Evolutionary conservation across 2,329 filamentous ascomycete genomes (phyloP), one percentile per base, ranked within the genome.

Genomic region (Epichloe amarillans): DNA sequence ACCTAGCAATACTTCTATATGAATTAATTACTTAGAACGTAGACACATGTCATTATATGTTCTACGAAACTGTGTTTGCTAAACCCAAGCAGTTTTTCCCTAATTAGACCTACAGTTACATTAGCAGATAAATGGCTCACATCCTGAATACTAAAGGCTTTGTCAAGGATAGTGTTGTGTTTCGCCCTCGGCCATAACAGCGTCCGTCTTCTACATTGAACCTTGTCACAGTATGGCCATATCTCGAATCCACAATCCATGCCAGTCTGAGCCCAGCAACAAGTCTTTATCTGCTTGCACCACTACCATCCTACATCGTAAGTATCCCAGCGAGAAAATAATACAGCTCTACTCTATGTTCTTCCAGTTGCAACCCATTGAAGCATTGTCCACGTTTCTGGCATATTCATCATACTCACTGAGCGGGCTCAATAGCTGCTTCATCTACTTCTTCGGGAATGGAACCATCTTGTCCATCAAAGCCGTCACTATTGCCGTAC

Each of bases 371-470:
- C 23, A 36, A 36, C 26, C 14, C 47, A 40, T 44, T 33, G 50
- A 48, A 51, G 49, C 39, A 48, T 48, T 21, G 26, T 43, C 33
- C 39, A 50, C 48, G 41, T 50, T 5, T 47, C 36, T 38, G 8
- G 38, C 47, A 46, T 52, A 33, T 37, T 12, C 45, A 44, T 47
- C 26, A 38, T 54, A n/a, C 15, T 50, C 26, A 50, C 30, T 47
- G 33, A 35, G 41, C 48, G 17, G 49, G 37, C 35, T 55, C 54
- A 26, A 50, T 35, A 15, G 65, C 64, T 39, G 62, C 67, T 60
- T 80, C 77, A 50, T 76, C 76, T 47, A 72, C 74, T 52, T 76
- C 75, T 52, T 76, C 75, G 5, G 68, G 65, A 14, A 79, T 64
- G 43, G 73, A 72, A 19, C 35, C 43, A 35, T 73, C 71, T 46